phyloP scores from a whole-genome alignment of 2,329 filamentous ascomycete species.

The Penicillium sp. region DNA sequence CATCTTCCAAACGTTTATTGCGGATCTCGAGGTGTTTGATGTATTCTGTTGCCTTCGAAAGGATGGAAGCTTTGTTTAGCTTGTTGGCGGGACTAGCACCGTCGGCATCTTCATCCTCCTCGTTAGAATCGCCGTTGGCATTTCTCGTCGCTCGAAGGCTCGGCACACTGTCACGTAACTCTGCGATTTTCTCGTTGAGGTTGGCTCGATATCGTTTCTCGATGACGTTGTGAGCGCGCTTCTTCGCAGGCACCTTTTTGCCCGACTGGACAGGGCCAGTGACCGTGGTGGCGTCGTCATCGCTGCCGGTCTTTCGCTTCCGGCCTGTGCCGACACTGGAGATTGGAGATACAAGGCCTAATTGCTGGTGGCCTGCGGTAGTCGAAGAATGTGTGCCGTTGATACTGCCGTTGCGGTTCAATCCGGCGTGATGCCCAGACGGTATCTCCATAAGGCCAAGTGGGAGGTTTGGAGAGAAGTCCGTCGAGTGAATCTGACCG shows the following conservation, averaged over 20 bases:
- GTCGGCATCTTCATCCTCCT: slow-evolving; percentile 79
- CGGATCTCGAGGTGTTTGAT: slow-evolving; percentile 92
- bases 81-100: slow-evolving; percentile 89
- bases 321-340: slow-evolving; percentile 48
- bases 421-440: slow-evolving; percentile 24
- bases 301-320: slow-evolving; percentile 73
- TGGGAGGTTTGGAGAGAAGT: slow-evolving; percentile 42
- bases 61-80: slow-evolving; percentile 94
- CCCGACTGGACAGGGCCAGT: slow-evolving; percentile 38
- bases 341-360: slow-evolving; percentile 35
- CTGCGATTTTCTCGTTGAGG: slow-evolving; percentile 95
- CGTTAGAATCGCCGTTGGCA: slow-evolving; percentile 47
- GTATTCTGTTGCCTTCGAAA: slow-evolving; percentile 96
- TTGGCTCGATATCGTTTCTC: slow-evolving; percentile 97
- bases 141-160: slow-evolving; percentile 80
- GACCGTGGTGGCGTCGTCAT: slow-evolving; percentile 47
- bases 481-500: slow-evolving; percentile 28
- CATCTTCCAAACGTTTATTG: slow-evolving; percentile 79
- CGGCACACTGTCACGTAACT: slow-evolving; percentile 87
- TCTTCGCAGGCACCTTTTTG: slow-evolving; percentile 73
- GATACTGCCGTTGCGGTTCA: slow-evolving; percentile 3
- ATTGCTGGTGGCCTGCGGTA: slow-evolving; percentile 14
- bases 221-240: slow-evolving; percentile 97
- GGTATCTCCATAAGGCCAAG: slow-evolving; percentile 40
- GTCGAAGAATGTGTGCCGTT: slow-evolving; percentile 15